Conservation (phyloP, 2,329 filamentous ascomycete genomes). For the Alternaria rosae region DNA sequence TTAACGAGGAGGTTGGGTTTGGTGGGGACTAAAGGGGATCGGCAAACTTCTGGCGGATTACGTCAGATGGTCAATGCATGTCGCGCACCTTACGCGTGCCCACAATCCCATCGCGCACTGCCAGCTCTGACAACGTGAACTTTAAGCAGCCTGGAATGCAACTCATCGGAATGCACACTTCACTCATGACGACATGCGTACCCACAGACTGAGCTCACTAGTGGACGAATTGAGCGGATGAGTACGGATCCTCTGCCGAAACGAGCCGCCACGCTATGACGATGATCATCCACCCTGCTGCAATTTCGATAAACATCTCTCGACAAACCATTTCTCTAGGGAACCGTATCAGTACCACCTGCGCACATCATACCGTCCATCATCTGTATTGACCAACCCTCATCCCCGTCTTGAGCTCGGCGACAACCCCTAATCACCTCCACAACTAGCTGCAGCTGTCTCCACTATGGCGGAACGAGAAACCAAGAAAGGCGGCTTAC, state of each 20-base stretch:
- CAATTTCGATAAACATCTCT: conserved; percentile 10
- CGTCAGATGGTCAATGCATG: conserved; percentile 13
- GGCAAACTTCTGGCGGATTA: conserved; percentile 2
- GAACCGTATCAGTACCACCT: conserved; percentile 1
- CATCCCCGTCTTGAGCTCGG: neutral
- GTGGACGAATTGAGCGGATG: conserved; percentile 13
- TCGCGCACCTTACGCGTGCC: conserved; percentile 13
- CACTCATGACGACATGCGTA: conserved; percentile 16
- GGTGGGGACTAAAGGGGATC: neutral
- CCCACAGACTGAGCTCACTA: neutral
- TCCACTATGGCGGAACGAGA: conserved; percentile 25
- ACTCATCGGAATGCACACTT: neutral
- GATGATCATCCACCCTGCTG: conserved; percentile 17
- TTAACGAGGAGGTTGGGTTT: neutral
- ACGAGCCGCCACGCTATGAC: conserved; percentile 22
- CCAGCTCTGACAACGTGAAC: neutral
- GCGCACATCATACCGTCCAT: neutral
- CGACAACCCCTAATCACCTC: neutral
- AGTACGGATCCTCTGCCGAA: conserved; percentile 19
- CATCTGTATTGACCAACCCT: neutral
- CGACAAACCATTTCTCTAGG: conserved; percentile 2
- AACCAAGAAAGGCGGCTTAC: conserved; percentile 31
- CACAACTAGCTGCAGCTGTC: neutral
- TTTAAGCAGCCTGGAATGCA: neutral
- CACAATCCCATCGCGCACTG: neutral